Evolutionary conservation across 169 alveolate species (phyloP).

Genomic region (Plasmodium blacklocki): DNA sequence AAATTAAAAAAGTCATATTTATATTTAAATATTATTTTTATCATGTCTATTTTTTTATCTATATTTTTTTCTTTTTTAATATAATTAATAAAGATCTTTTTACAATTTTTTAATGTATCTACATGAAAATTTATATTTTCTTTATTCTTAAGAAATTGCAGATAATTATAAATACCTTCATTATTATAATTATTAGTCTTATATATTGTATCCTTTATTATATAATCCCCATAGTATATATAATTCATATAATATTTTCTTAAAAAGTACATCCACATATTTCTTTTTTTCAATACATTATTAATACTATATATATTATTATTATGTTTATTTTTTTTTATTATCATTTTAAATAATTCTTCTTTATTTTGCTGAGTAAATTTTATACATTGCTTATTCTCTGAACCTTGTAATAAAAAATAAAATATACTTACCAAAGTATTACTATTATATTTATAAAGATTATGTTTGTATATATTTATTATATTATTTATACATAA

Average conservation of each 20-base stretch:
- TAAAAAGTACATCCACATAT: not conserved
- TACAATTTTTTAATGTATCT: not conserved
- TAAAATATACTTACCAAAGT: constrained; percentile 5
- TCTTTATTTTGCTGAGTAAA: constrained; percentile 1
- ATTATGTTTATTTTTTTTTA: not conserved
- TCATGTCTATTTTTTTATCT: constrained; percentile 24
- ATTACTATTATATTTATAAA: not conserved
- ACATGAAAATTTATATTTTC: not conserved
- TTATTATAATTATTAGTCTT: not conserved
- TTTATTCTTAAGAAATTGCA: not conserved
- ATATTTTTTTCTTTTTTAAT: constrained; percentile 28
- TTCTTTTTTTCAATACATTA: constrained; percentile 6
- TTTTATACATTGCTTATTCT: constrained; percentile 12
- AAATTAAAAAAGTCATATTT: constrained; percentile 55
- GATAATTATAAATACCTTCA: not conserved
- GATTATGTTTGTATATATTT: constrained; percentile 7
- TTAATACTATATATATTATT: no score
- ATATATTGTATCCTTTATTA: not conserved
- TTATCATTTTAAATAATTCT: constrained; percentile 1
- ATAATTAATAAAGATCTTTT: constrained; percentile 4
- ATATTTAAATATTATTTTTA: constrained; percentile 7
- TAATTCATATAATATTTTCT: constrained; percentile 15
- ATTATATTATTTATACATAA: constrained; percentile 44
- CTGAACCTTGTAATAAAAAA: not conserved
- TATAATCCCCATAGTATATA: constrained; percentile 11